These are phyloP conservation scores for Penicillium sp. DNA, from an alignment of 2,329 filamentous ascomycete species.

Conservation along the genomic window DNA sequence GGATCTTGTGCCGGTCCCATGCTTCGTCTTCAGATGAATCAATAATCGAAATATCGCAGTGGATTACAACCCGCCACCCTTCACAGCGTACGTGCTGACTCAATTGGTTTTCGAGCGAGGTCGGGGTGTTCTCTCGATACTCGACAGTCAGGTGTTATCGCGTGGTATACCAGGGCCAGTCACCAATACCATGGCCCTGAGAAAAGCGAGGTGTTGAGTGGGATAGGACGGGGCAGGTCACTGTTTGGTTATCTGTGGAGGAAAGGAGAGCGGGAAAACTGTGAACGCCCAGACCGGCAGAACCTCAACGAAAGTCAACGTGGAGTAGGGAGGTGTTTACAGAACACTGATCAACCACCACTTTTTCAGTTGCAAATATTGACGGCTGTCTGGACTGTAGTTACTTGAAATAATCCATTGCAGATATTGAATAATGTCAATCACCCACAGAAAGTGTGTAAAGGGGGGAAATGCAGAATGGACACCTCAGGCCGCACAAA, in stretches of 20 bases:
- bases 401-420: too few relatives aligned
- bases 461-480: background rate
- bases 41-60: slow-evolving; percentile 7
- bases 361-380: background rate
- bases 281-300: slow-evolving; percentile 24
- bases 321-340: background rate
- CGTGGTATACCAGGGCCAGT: slow-evolving; percentile 19
- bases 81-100: slow-evolving; percentile 1
- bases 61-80: slow-evolving; percentile 12
- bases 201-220: slow-evolving; percentile 4
- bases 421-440: too few relatives aligned
- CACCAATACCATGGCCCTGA: slow-evolving; percentile 24
- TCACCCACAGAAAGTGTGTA: background rate
- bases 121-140: background rate
- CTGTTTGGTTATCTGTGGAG: slow-evolving; percentile 22
- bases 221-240: slow-evolving; percentile 15
- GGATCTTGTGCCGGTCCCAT: slow-evolving; percentile 39
- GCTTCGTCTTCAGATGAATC: slow-evolving; percentile 20
- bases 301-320: slow-evolving; percentile 14
- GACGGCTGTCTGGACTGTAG: too few relatives aligned
- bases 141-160: slow-evolving; percentile 7
- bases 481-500: slow-evolving; percentile 11
- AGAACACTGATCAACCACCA: background rate
- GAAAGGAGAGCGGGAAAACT: slow-evolving; percentile 32
- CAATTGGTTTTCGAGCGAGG: background rate